These are phyloP conservation scores for Samsoniella hepiali DNA, from an alignment of 2,329 filamentous ascomycete genomes.

Conservation along the genomic window DNA sequence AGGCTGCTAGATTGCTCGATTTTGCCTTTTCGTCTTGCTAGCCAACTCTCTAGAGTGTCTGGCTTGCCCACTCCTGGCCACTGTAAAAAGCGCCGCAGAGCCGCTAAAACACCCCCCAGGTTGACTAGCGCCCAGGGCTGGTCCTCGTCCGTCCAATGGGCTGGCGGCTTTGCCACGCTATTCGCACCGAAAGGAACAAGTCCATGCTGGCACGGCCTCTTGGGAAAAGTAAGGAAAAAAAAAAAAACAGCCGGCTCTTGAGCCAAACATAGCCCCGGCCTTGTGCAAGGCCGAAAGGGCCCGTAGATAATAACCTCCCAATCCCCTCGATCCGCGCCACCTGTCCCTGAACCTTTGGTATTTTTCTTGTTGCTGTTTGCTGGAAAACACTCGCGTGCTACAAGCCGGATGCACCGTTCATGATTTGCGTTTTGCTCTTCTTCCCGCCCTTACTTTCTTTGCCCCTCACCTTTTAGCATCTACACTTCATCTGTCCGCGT, in stretches of 20 bases:
- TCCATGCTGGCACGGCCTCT: too few species aligned
- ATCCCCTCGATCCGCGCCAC: background rate
- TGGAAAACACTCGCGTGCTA: background rate
- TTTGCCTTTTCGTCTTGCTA: too few species aligned
- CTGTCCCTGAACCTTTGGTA: background rate
- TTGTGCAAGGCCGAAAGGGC: background rate
- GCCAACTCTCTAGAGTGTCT: too few species aligned
- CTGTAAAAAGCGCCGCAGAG: background rate
- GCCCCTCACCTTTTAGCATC: background rate
- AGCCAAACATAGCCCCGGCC: too few species aligned
- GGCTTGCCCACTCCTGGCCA: too few species aligned
- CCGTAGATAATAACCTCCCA: background rate
- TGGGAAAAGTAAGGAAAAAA: background rate
- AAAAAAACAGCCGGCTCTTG: background rate
- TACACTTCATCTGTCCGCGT: background rate
- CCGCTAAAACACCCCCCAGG: background rate
- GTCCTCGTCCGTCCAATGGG: background rate
- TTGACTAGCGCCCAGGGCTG: background rate
- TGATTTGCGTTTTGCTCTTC: background rate
- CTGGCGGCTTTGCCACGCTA: background rate
- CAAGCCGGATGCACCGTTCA: background rate
- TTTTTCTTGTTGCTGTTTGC: background rate
- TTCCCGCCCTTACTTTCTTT: background rate
- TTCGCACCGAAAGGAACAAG: background rate
- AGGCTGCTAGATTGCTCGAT: background rate